These are phyloP conservation scores for Neovahlkampfia damariscottae DNA, from an alignment of 78 protist genomes.

Conservation along the genomic window DNA sequence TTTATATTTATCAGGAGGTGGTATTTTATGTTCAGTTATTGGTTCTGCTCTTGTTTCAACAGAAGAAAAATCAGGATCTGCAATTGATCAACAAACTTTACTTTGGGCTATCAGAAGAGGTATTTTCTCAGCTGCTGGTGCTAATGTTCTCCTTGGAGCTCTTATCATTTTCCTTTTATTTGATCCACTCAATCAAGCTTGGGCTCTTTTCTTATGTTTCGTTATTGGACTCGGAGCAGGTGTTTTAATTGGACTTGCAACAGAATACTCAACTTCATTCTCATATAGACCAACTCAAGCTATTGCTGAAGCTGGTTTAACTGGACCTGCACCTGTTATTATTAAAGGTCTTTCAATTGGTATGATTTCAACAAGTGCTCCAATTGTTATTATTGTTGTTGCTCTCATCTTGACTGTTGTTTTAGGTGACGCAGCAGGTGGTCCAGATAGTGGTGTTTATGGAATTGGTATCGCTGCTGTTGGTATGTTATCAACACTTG, in stretches of 20 bases:
- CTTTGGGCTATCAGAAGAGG: not conserved
- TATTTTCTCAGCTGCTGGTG: not conserved
- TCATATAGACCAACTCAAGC: constrained; percentile 27
- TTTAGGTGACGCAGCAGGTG: constrained; percentile 13
- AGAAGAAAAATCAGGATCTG: not conserved
- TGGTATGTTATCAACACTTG: constrained; percentile 57
- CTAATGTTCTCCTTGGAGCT: not conserved
- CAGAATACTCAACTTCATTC: constrained; percentile 61
- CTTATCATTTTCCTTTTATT: constrained; percentile 8
- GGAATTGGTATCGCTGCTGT: constrained; percentile 50
- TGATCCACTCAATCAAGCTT: not conserved
- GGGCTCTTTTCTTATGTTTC: constrained; percentile 24
- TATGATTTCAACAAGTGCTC: constrained; percentile 21
- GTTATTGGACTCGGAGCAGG: constrained; percentile 45
- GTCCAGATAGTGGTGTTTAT: constrained; percentile 20
- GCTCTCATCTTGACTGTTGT: constrained; percentile 4
- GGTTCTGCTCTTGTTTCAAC: constrained; percentile 22
- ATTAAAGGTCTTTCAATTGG: constrained; percentile 57
- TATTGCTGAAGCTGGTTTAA: constrained; percentile 22
- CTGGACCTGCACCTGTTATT: constrained; percentile 56
- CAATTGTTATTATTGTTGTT: constrained; percentile 17
- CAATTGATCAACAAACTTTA: not conserved
- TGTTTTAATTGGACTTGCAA: constrained; percentile 35
- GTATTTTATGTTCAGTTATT: constrained; percentile 23
- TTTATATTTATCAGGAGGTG: constrained; percentile 21